Conservation (phyloP, 1,284 basidiomycete genomes). For the Trichosporon ovoides region DNA sequence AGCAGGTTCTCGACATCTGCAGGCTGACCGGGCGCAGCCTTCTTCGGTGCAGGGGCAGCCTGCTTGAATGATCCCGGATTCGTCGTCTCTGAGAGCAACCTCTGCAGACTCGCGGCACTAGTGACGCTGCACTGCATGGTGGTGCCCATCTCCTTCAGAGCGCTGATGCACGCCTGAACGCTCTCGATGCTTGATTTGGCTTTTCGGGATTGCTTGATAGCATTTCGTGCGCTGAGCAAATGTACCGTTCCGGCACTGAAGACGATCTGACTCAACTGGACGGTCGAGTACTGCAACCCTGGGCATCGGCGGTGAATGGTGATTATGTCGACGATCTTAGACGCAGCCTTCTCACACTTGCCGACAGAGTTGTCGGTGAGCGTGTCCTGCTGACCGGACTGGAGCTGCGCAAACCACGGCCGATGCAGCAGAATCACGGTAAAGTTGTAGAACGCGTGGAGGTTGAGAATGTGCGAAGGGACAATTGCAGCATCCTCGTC, state of each 20-base stretch:
- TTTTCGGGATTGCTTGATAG: constrained; percentile 15
- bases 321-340: constrained; percentile 25
- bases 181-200: constrained; percentile 16
- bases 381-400: constrained; percentile 3
- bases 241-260: constrained; percentile 35
- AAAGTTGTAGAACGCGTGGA: constrained; percentile 27
- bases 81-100: constrained; percentile 15
- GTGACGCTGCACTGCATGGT: constrained; percentile 15
- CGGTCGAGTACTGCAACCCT: constrained; percentile 32
- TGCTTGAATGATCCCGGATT: neutral
- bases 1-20: constrained; percentile 14
- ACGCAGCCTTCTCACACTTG: constrained; percentile 18
- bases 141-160: constrained; percentile 22
- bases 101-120: constrained; percentile 11
- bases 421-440: constrained; percentile 28
- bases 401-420: constrained; percentile 20
- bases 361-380: constrained; percentile 8
- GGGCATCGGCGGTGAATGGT: constrained; percentile 25
- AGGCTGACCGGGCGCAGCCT: neutral
- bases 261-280: constrained; percentile 29
- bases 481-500: constrained; percentile 8
- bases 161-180: constrained; percentile 20
- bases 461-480: constrained; percentile 25
- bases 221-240: constrained; percentile 27
- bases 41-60: neutral